phyloP scores from a whole-genome alignment of 139 green algal genomes.

The Coelastrella sp. region DNA sequence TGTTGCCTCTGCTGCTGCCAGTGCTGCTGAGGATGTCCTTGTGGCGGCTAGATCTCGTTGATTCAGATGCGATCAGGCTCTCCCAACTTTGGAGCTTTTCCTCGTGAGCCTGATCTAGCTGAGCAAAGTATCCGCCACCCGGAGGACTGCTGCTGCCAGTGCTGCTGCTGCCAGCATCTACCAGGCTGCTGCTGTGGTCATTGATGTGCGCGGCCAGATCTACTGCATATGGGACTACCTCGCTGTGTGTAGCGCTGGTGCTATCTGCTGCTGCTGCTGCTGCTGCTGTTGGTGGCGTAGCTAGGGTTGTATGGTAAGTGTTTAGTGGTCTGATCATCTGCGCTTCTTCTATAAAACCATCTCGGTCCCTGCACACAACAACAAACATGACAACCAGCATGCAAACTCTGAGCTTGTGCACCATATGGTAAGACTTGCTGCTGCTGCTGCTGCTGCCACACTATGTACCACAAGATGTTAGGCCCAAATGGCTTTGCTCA shows the following conservation, averaged over 20 bases:
- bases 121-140: background rate
- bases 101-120: background rate
- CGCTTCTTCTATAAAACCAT: constrained; percentile 13
- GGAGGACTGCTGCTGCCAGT: background rate
- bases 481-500: too few relatives aligned
- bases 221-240: too few relatives aligned
- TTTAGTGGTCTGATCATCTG: constrained; percentile 9
- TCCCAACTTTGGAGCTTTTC: background rate
- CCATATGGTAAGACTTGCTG: background rate
- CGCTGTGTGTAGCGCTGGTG: background rate
- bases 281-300: background rate
- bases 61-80: background rate
- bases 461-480: too few relatives aligned
- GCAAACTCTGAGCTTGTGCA: background rate
- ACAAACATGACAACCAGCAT: background rate
- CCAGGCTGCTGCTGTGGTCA: too few relatives aligned
- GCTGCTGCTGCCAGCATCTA: background rate
- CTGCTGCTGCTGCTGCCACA: too few relatives aligned
- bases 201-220: too few relatives aligned
- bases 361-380: constrained; percentile 9
- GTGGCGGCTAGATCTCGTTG: background rate
- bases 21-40: background rate
- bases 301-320: constrained; percentile 14
- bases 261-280: background rate
- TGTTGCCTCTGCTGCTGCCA: background rate